Conservation (phyloP, 805 yeast genomes). For the Wickerhamomyces kurtzmanii region DNA sequence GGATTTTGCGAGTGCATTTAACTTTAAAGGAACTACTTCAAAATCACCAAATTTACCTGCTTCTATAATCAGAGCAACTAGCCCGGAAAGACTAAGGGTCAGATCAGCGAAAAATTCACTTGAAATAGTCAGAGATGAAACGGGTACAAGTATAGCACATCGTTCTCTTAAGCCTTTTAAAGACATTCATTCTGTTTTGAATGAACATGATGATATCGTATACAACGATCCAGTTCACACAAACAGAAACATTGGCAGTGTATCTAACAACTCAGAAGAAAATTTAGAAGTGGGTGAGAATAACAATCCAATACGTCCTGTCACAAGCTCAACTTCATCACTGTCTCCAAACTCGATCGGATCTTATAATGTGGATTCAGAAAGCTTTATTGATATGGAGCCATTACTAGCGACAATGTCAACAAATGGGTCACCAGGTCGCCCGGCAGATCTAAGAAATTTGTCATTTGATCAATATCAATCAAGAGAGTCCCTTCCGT, state of each 20-base stretch:
- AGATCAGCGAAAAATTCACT: no score
- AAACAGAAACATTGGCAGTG: no score
- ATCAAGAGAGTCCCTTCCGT: conserved; percentile 18
- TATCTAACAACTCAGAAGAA: no score
- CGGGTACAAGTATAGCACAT: no score
- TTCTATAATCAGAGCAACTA: conserved; percentile 21
- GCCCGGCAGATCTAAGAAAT: conserved; percentile 1
- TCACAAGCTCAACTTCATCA: conserved; percentile 9
- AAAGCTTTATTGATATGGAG: conserved; percentile 12
- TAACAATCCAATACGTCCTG: conserved; percentile 1
- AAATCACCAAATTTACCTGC: conserved; percentile 22
- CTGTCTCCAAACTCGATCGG: conserved; percentile 3
- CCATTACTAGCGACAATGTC: conserved; percentile 16
- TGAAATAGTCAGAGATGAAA: no score
- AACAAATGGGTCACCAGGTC: neutral
- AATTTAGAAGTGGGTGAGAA: neutral
- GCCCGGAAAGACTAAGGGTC: conserved; percentile 14
- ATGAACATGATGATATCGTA: no score
- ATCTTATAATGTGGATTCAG: conserved; percentile 1
- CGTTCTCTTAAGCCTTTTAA: no score
- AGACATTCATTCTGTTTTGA: no score
- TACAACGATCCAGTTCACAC: no score
- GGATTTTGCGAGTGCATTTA: conserved; percentile 21
- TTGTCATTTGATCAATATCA: conserved; percentile 12
- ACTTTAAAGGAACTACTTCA: conserved; percentile 18